Evolutionary conservation across 2,329 filamentous ascomycete genomes (phyloP).

Genomic region (Pyrenochaeta sp.): DNA sequence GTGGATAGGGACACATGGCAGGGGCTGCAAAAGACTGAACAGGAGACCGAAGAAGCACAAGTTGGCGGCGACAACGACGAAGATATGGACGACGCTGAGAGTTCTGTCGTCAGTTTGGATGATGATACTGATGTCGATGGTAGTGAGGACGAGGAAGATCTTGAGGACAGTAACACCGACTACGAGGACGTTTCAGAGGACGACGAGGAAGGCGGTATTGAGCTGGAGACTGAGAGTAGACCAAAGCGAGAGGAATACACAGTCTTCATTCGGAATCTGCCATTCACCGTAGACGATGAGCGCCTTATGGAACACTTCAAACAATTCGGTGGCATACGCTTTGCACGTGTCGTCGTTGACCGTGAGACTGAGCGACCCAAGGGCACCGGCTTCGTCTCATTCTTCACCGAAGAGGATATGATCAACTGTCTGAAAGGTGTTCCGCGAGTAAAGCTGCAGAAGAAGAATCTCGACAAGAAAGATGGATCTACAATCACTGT

Average conservation of each 20-base stretch:
- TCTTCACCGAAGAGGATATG: slow-evolving; percentile 79
- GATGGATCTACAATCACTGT: slow-evolving; percentile 46
- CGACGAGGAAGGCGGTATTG: slow-evolving; percentile 52
- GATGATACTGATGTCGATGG: slow-evolving; percentile 52
- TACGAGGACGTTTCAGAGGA: slow-evolving; percentile 45
- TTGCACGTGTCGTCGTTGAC: slow-evolving; percentile 91
- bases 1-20: slow-evolving; percentile 91
- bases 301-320: slow-evolving; percentile 84
- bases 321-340: slow-evolving; percentile 87
- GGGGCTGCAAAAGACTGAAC: slow-evolving; percentile 58
- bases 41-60: slow-evolving; percentile 53
- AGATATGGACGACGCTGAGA: slow-evolving; percentile 46
- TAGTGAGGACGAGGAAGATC: slow-evolving; percentile 44
- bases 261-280: slow-evolving; percentile 91
- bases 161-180: slow-evolving; percentile 54
- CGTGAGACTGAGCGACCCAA: slow-evolving; percentile 83
- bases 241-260: slow-evolving; percentile 73
- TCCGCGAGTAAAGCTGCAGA: slow-evolving; percentile 60
- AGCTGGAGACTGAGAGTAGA: slow-evolving; percentile 40
- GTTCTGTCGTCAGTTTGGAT: slow-evolving; percentile 48
- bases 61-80: slow-evolving; percentile 50
- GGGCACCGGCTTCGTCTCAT: slow-evolving; percentile 95
- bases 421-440: slow-evolving; percentile 78
- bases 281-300: slow-evolving; percentile 86
- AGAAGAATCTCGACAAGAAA: slow-evolving; percentile 44